Base-by-base conservation (phyloP, 495 filamentous ascomycete genomes). In the Neurospora sp. region DNA sequence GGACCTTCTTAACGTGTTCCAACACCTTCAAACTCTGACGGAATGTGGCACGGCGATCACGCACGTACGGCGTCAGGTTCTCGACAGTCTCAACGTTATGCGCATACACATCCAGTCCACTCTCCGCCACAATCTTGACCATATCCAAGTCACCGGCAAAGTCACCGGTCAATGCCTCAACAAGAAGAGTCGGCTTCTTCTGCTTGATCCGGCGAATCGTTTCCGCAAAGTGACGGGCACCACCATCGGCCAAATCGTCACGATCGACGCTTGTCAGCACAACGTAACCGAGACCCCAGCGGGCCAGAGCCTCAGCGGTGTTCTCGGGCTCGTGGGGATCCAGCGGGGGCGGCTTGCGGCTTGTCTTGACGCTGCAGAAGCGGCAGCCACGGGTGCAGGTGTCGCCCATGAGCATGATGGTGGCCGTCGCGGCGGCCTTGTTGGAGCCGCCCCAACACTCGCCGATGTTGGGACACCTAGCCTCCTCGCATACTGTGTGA, bases 361-460 rank as follows among this genome's bases (percentile, higher is more conserved):
- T 88, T 0, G 96, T 99, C 89, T 98, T 98, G 69, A 99, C 96
- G 73, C 89, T 92, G 86, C 96, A 99, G 87, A 99, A 99, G 54
- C 96, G 90, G 82, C 96, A 99, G 27, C 96, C 96, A 38, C 96
- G 90, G 10, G 96, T 99, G 83, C 96, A 99, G 8, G 96, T 98
- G 79, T 99, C 96, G 75, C 96, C 96, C 95, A 98, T 98, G 8
- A 98, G 86, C 96, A 99, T 98, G 84, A 99, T 98, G 10, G 96
- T 99, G 0, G 96, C 96, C 37, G 96, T 99, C 2, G 96, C 96
- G 31, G 93, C 90, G 69, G 90, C 88, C 84, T 97, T 97, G 81
- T 92, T 89, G 77, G 84, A 87, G 41, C 96, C 96, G 72, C 96
- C 96, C 96, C 96, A 99, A 86, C 96, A 99, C 81, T 97, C 94